These are phyloP conservation scores for Thozetella sp. DNA, from an alignment of 495 filamentous ascomycete genomes.

Conservation along the genomic window DNA sequence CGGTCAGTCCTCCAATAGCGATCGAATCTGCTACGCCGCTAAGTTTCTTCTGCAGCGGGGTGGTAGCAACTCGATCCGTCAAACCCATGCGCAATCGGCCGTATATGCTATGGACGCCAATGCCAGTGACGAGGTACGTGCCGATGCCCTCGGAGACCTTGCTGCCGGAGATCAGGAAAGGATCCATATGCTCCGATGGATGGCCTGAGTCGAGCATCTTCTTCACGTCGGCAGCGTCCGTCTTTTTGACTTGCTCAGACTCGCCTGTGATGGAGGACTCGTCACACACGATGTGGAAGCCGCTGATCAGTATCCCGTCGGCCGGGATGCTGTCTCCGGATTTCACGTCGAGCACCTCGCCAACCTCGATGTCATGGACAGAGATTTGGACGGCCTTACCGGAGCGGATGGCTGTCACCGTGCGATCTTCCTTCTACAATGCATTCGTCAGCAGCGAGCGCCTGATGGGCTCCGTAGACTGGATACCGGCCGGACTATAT, in stretches of 20 bases:
- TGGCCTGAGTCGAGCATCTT: constrained; percentile 42
- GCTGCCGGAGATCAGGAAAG: constrained; percentile 90
- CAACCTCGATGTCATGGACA: constrained; percentile 70
- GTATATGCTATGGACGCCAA: constrained; percentile 82
- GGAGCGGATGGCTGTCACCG: constrained; percentile 77
- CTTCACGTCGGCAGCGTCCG: constrained; percentile 68
- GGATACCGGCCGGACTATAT: too few relatives aligned
- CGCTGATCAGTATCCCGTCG: constrained; percentile 72
- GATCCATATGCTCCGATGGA: constrained; percentile 79
- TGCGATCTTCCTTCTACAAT: constrained; percentile 80
- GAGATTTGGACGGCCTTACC: constrained; percentile 74
- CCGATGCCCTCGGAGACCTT: constrained; percentile 92
- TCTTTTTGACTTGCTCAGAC: constrained; percentile 78
- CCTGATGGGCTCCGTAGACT: too few relatives aligned
- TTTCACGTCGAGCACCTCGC: constrained; percentile 73
- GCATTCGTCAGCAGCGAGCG: too few relatives aligned
- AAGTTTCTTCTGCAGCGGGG: constrained; percentile 90
- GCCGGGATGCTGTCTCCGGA: constrained; percentile 76
- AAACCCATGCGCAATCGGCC: constrained; percentile 95
- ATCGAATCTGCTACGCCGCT: constrained; percentile 88
- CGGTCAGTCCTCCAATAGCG: constrained; percentile 83
- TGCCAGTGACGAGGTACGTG: constrained; percentile 82
- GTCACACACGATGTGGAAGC: constrained; percentile 77
- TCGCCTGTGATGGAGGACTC: constrained; percentile 85
- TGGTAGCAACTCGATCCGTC: constrained; percentile 85